Percentiles rank a stretch among this genome's conserved stretches.
Evolutionary conservation across 495 filamentous ascomycete genomes (phyloP).

Genomic region (Penicillium alfredii): DNA sequence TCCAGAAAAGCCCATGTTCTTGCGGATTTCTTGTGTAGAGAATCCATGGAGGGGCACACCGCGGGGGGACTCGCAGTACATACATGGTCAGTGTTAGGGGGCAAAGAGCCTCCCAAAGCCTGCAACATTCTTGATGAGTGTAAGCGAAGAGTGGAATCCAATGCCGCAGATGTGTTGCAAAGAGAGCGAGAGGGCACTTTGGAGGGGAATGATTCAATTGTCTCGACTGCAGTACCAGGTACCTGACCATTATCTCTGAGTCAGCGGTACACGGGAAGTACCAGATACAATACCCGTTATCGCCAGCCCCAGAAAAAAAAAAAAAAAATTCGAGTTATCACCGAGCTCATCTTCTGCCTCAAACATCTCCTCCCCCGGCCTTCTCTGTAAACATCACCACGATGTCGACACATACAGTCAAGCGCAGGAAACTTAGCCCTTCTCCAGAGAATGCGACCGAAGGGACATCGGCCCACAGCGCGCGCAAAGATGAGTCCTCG

Average conservation of each 20-base stretch:
- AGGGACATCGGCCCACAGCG: neutral
- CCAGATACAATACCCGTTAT: slow-evolving; percentile 10
- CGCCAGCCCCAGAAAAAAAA: slow-evolving; percentile 8
- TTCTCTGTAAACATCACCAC: too few species aligned
- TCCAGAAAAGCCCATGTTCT: too few species aligned
- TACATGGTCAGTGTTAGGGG: slow-evolving; percentile 53
- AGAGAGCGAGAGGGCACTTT: slow-evolving; percentile 8
- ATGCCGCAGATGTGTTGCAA: too few species aligned
- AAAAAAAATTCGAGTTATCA: slow-evolving; percentile 22
- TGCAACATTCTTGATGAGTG: slow-evolving; percentile 44
- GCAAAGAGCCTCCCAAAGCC: slow-evolving; percentile 37
- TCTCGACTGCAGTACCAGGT: too few species aligned
- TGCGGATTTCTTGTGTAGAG: too few species aligned
- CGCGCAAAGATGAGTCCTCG: slow-evolving; percentile 8
- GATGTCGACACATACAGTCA: slow-evolving; percentile 32
- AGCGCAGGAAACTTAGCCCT: slow-evolving; percentile 36
- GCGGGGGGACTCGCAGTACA: slow-evolving; percentile 26
- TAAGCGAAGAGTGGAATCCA: too few species aligned
- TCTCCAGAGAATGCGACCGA: slow-evolving; percentile 17
- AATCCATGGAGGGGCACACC: slow-evolving; percentile 17
- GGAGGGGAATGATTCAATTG: too few species aligned
- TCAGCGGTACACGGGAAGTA: slow-evolving; percentile 1
- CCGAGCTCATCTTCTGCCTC: neutral
- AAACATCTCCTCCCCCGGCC: too few species aligned
- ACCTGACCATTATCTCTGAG: too few species aligned